These are phyloP conservation scores for Crithidia thermophila DNA, from an alignment of 208 protist species.

Conservation along the genomic window DNA sequence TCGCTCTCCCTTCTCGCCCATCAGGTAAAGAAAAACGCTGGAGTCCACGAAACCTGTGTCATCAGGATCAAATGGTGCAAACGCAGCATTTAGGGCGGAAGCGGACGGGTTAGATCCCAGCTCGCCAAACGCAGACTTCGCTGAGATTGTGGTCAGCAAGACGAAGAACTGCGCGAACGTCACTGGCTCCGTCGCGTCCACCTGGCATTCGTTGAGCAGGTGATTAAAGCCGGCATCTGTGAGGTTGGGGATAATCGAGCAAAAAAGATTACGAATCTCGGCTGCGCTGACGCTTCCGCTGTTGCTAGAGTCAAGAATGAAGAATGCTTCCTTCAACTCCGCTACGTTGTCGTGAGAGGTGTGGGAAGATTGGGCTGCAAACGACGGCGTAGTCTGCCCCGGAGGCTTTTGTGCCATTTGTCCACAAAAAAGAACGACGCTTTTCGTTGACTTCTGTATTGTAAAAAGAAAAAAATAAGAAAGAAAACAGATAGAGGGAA, in stretches of 20 bases:
- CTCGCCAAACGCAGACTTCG: not conserved
- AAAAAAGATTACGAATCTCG: constrained; percentile 39
- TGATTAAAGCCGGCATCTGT: constrained; percentile 32
- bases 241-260: constrained; percentile 30
- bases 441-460: not conserved
- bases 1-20: constrained; percentile 51
- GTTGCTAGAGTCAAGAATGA: constrained; percentile 44
- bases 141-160: constrained; percentile 24
- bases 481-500: constrained; percentile 19
- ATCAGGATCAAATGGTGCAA: constrained; percentile 50
- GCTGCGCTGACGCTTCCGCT: constrained; percentile 43
- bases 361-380: constrained; percentile 6
- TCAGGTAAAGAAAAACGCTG: constrained; percentile 50
- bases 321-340: constrained; percentile 68
- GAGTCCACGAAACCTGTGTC: constrained; percentile 56
- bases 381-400: not conserved
- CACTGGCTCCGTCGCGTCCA: constrained; percentile 39
- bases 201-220: constrained; percentile 35
- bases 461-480: constrained; percentile 6
- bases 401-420: constrained; percentile 13
- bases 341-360: constrained; percentile 58
- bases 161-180: constrained; percentile 75
- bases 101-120: not conserved
- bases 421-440: not conserved
- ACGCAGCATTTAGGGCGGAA: constrained; percentile 30